These are phyloP conservation scores for Capsicum rhomboideum DNA, from an alignment of 257 asterid genomes.

Conservation along the genomic window DNA sequence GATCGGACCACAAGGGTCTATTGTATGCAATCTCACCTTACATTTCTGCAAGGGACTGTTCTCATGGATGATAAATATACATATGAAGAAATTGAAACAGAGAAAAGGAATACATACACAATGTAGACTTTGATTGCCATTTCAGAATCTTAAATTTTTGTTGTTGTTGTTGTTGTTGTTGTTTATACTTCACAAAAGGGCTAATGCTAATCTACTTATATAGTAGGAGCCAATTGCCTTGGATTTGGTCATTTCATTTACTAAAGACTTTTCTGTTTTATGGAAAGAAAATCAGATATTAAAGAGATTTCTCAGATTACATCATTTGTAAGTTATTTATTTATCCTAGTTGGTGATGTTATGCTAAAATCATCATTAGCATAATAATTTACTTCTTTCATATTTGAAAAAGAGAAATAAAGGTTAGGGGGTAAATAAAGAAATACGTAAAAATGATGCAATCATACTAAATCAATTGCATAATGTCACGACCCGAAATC, in stretches of 20 bases:
- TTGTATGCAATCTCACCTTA: too few relatives aligned
- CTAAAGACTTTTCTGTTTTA: not conserved
- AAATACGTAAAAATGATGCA: too few relatives aligned
- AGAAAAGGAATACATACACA: constrained; percentile 26
- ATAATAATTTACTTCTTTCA: not conserved
- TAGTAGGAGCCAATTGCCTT: not conserved
- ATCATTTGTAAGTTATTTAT: not conserved
- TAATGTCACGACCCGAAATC: too few relatives aligned
- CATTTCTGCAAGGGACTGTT: too few relatives aligned
- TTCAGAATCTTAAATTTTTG: not conserved
- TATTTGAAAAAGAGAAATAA: too few relatives aligned
- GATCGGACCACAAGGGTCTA: too few relatives aligned
- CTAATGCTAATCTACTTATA: not conserved
- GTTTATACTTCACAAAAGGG: not conserved
- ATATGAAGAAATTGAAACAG: too few relatives aligned
- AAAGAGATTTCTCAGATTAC: not conserved
- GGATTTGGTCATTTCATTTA: not conserved
- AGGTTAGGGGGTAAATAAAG: too few relatives aligned
- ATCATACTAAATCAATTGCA: too few relatives aligned
- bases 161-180: not conserved
- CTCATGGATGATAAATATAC: too few relatives aligned
- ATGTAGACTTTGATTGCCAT: constrained; percentile 63
- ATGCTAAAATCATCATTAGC: not conserved
- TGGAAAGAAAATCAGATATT: not conserved
- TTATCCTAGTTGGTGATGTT: not conserved